Base-by-base conservation (phyloP, 129 eudicot genomes). In the Artemisia argyi region DNA sequence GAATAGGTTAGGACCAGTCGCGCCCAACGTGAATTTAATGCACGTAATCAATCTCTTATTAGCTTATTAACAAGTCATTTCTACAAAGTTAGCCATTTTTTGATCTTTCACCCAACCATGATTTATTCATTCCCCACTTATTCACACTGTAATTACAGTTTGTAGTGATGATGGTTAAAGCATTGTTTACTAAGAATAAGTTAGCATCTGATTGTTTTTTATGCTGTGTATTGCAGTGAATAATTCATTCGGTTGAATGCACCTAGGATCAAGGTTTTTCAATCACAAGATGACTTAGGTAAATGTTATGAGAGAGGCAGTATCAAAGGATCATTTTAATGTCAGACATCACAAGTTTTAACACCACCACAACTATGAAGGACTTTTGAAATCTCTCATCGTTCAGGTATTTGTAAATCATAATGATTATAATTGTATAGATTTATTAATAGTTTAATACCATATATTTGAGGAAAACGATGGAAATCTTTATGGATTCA, bases 261-360 rank as follows among this genome's bases (percentile, higher is more conserved):
- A 70, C 83, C 98, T 82, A 76, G 98, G 18, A 76, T 93, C 80
- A 93, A 93, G 77, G 97, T 93, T 79, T 97, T 93, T 86, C 98
- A 93, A 85, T 92, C 97, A 56, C 98, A 87, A 86, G 98, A 93
- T 89, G 98, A 89, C 79, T 73, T 93, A n/a, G 84, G 97, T 89
- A 46, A 82, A 32, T 73, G 79, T 96, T 66, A 89, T 93, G 98
- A 89, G 84, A 80, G 98, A 89, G 65, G 75, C 89, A 67, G 97
- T 96, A 66, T 76, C 90, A 66, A 84, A 85, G 80, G 92, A 93
- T 80, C 96, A 87, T 70, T 72, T 93, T 82, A 73, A 73, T 46
- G 90, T 89, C 68, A 76, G 92, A 83, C 69, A 78, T 70, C 76
- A 65, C 68, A 71, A 77, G 77, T 60, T 74, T 20, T 54, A 48